Percentiles rank a stretch among this genome's conserved stretches.
phyloP scores from a whole-genome alignment of 2,329 filamentous ascomycete species.

The Pseudomassariella vexata region DNA sequence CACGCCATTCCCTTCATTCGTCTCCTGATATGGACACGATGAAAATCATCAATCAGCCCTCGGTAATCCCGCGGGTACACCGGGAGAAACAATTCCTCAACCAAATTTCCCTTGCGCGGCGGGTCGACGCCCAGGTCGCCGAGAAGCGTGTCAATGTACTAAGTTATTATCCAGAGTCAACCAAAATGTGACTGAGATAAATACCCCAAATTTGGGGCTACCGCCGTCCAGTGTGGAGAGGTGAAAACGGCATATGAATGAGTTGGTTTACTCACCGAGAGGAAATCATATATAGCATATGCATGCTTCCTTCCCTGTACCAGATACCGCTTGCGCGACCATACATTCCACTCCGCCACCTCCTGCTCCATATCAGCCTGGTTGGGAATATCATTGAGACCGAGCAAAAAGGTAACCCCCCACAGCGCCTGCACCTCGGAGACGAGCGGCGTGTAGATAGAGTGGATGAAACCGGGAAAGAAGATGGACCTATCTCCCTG shows the following conservation, averaged over 20 bases:
- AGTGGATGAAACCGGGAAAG: constrained; percentile 25
- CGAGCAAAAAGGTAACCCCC: constrained; percentile 21
- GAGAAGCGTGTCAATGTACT: constrained; percentile 1
- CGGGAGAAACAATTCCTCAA: neutral
- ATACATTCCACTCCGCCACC: constrained; percentile 23
- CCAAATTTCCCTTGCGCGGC: neutral
- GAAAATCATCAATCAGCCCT: neutral
- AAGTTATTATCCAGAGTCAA: no score
- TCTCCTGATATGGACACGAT: no score
- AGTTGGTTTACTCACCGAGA: constrained; percentile 23
- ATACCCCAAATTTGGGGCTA: no score
- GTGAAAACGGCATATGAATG: no score
- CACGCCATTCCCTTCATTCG: no score
- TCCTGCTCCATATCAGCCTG: constrained; percentile 22
- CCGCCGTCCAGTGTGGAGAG: no score
- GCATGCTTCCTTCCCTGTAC: constrained; percentile 21
- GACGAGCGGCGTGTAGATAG: constrained; percentile 20
- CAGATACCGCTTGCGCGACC: constrained; percentile 26
- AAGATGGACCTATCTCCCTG: constrained; percentile 24
- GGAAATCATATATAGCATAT: constrained; percentile 25
- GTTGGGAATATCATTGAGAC: constrained; percentile 15
- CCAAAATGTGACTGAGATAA: no score
- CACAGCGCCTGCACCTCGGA: constrained; percentile 25
- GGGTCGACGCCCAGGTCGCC: constrained; percentile 1
- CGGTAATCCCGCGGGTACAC: neutral